Percentiles rank a stretch among this genome's conserved stretches.
Evolutionary conservation across 257 asterid genomes (phyloP).

Genomic region (Petunia secreta): DNA sequence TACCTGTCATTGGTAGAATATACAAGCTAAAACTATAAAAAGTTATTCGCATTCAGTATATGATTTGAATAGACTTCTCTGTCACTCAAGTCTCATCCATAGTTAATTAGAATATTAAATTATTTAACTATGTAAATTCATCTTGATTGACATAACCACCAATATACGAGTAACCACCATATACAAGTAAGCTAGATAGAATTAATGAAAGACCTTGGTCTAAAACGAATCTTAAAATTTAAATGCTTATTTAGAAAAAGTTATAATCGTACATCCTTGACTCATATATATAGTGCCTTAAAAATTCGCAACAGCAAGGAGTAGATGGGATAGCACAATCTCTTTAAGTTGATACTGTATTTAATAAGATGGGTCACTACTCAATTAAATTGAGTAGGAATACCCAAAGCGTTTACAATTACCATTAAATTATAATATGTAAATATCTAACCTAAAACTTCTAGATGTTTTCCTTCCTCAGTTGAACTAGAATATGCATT

Average conservation of each 20-base stretch:
- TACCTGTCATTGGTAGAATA: background rate
- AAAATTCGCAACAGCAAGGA: background rate
- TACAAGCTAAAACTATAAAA: background rate
- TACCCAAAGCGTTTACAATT: background rate
- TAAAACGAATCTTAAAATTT: background rate
- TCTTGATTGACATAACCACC: too few relatives aligned
- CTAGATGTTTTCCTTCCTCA: background rate
- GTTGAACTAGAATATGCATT: background rate
- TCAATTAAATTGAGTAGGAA: background rate
- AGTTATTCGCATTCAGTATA: too few relatives aligned
- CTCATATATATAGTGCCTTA: too few relatives aligned
- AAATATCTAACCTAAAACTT: constrained; percentile 5
- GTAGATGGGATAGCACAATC: constrained; percentile 4
- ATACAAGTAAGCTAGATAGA: too few relatives aligned
- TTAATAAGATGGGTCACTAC: constrained; percentile 3
- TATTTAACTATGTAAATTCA: too few relatives aligned
- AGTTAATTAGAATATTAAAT: too few relatives aligned
- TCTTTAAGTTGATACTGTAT: background rate
- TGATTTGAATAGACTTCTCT: too few relatives aligned
- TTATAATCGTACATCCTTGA: background rate
- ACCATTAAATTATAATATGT: background rate
- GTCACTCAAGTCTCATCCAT: too few relatives aligned
- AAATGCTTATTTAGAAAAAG: background rate
- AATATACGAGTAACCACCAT: too few relatives aligned
- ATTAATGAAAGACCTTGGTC: too few relatives aligned